phyloP scores from a whole-genome alignment of 768 basidiomycete genomes.

The Collybia sp. region DNA sequence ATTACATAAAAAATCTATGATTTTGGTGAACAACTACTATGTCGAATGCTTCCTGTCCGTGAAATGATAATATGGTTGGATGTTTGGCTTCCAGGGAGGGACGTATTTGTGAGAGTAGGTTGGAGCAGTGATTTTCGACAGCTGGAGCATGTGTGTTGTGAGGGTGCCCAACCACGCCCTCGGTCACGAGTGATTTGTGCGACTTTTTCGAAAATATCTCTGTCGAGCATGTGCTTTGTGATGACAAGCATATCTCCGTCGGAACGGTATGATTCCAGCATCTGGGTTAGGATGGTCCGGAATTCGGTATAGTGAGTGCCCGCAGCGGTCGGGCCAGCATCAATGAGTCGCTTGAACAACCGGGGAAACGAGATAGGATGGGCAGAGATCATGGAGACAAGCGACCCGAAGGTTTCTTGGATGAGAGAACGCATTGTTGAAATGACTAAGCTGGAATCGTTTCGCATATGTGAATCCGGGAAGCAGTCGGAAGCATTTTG shows the following conservation, averaged over 20 bases:
- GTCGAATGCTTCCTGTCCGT: constrained; percentile 59
- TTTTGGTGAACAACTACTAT: constrained; percentile 33
- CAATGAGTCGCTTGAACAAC: constrained; percentile 88
- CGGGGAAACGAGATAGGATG: constrained; percentile 84
- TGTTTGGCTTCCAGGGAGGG: constrained; percentile 11
- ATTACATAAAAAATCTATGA: constrained; percentile 3
- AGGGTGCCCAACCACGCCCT: constrained; percentile 56
- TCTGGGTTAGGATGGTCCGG: constrained; percentile 85
- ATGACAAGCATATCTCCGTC: constrained; percentile 89
- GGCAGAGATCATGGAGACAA: constrained; percentile 82
- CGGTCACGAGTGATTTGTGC: constrained; percentile 55
- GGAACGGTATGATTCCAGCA: constrained; percentile 90
- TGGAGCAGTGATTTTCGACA: constrained; percentile 47
- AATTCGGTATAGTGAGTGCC: constrained; percentile 86
- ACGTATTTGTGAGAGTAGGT: constrained; percentile 1
- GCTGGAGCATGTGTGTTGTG: constrained; percentile 39
- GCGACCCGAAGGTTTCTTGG: constrained; percentile 76
- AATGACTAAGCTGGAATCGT: constrained; percentile 17
- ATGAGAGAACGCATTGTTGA: constrained; percentile 66
- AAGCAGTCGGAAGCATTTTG: constrained; percentile 57
- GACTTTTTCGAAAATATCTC: constrained; percentile 77
- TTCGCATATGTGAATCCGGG: constrained; percentile 9
- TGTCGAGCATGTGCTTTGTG: constrained; percentile 74
- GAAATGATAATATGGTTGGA: constrained; percentile 38
- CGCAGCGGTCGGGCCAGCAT: constrained; percentile 55